Conservation (phyloP, 148 eudicot genomes). For the Dianthus caryophyllus region DNA sequence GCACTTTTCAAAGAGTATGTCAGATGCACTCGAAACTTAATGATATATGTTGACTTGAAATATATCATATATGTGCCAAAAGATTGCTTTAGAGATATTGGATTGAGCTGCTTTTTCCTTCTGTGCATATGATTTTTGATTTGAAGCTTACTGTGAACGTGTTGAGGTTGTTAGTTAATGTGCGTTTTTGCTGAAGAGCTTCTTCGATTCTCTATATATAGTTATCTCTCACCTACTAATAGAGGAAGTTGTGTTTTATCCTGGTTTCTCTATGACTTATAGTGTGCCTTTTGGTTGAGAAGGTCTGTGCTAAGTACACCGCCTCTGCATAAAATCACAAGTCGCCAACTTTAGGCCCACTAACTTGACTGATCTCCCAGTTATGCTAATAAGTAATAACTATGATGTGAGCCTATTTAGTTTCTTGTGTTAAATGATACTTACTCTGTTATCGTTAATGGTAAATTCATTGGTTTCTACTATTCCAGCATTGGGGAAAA, state of each 20-base stretch:
- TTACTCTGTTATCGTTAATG: neutral
- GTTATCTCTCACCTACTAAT: neutral
- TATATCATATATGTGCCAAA: neutral
- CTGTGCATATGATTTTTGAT: neutral
- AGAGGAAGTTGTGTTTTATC: neutral
- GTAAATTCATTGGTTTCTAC: neutral
- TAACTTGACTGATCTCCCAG: neutral
- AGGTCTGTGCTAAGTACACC: neutral
- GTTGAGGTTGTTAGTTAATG: neutral
- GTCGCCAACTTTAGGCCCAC: neutral
- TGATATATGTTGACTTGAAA: too few relatives aligned
- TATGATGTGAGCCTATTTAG: neutral
- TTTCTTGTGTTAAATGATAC: neutral
- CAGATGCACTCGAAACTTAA: too few relatives aligned
- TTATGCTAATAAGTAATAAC: neutral
- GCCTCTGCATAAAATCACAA: neutral
- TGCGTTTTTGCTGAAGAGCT: too few relatives aligned
- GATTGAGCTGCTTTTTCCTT: too few relatives aligned
- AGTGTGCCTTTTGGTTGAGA: neutral
- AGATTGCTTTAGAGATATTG: neutral
- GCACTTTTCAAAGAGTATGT: slow-evolving; percentile 76
- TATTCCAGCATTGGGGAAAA: neutral
- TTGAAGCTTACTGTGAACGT: neutral
- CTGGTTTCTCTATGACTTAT: neutral
- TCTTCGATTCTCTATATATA: too few relatives aligned